A percentile compares a stretch with the other conserved stretches of the same genome.
Evolutionary conservation across 2,329 filamentous ascomycete genomes (phyloP).

Genomic region (Colletotrichum tofieldiae): DNA sequence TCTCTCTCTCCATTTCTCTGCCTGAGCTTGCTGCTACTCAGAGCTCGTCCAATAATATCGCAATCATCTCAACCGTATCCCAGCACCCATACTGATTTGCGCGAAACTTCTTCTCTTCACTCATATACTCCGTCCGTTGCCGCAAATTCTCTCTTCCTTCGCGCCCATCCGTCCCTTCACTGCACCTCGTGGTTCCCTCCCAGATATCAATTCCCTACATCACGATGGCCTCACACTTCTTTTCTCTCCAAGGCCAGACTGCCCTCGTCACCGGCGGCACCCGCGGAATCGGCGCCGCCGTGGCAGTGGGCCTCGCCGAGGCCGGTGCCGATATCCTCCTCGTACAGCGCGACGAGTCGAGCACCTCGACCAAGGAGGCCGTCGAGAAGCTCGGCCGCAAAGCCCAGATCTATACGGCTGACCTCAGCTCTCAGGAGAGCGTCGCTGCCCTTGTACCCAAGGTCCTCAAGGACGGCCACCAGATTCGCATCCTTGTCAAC

Average conservation of each 20-base stretch:
- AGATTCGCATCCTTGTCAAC: constrained; percentile 86
- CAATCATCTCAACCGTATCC: not conserved
- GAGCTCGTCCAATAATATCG: constrained; percentile 17
- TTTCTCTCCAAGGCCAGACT: constrained; percentile 71
- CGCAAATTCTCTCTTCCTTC: not conserved
- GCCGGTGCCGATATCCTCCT: constrained; percentile 72
- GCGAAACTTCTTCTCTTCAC: not conserved
- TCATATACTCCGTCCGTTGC: constrained; percentile 21
- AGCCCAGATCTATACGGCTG: constrained; percentile 77
- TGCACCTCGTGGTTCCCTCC: not conserved
- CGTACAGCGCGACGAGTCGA: constrained; percentile 64
- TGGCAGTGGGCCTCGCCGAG: constrained; percentile 71
- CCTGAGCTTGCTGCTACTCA: not conserved
- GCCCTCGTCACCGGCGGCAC: constrained; percentile 72
- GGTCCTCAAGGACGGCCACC: constrained; percentile 73
- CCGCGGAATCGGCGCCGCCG: constrained; percentile 71
- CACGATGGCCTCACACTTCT: constrained; percentile 58
- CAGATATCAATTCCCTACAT: not conserved
- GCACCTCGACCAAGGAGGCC: constrained; percentile 69
- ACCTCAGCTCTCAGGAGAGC: constrained; percentile 74
- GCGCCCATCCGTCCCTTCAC: not conserved
- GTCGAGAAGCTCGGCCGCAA: constrained; percentile 78
- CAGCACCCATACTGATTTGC: not conserved
- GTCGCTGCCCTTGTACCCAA: constrained; percentile 74
- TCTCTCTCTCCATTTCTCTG: not conserved